Evolutionary conservation across 139 green algal species (phyloP).

Genomic region (Chlorella sorokiniana): DNA sequence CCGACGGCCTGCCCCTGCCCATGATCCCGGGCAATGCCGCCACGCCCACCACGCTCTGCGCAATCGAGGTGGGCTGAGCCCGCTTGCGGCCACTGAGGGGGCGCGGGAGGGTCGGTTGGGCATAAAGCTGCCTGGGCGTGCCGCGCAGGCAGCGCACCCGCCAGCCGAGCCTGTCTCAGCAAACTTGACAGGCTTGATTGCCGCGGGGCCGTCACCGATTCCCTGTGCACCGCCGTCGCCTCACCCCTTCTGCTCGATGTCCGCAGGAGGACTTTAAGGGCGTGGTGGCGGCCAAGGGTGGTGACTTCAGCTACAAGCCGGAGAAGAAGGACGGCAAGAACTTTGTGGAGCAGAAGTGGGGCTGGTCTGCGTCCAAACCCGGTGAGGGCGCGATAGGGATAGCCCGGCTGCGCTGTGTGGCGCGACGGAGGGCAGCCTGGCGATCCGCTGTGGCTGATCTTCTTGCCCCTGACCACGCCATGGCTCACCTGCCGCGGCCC

Average conservation of each 20-base stretch:
- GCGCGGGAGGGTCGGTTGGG: background rate
- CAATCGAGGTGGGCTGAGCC: constrained; percentile 5
- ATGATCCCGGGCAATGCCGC: constrained; percentile 24
- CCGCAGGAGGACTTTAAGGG: constrained; percentile 21
- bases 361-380: constrained; percentile 5
- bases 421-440: too few relatives aligned
- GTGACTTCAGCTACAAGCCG: constrained; percentile 11
- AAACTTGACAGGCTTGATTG: too few relatives aligned
- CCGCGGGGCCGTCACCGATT: too few relatives aligned
- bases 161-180: too few relatives aligned
- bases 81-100: background rate
- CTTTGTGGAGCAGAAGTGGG: constrained; percentile 30
- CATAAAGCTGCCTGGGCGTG: background rate
- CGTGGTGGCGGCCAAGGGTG: background rate
- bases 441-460: too few relatives aligned
- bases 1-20: constrained; percentile 18
- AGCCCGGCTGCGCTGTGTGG: background rate
- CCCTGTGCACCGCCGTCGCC: too few relatives aligned
- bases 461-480: too few relatives aligned
- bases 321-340: background rate
- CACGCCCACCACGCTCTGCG: constrained; percentile 28
- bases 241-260: too few relatives aligned
- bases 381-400: background rate
- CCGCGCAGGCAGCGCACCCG: too few relatives aligned
- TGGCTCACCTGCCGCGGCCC: too few relatives aligned